Evolutionary conservation across 2,329 filamentous ascomycete species (phyloP).

Genomic region (Ustilaginoidea virens): DNA sequence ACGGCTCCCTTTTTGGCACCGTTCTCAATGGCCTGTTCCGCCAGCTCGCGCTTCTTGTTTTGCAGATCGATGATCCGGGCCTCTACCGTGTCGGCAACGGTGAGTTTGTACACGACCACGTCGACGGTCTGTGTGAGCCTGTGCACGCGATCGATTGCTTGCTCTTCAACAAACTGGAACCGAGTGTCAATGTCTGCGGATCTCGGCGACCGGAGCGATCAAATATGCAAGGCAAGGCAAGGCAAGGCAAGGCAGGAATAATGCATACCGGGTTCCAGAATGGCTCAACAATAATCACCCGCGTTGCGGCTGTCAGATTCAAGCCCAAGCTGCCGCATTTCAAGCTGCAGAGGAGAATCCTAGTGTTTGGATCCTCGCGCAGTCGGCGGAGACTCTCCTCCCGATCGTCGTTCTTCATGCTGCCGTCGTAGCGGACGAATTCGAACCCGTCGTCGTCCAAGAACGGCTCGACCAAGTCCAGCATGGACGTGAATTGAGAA

Average conservation of each 20-base stretch:
- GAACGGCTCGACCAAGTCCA: slow-evolving; percentile 90
- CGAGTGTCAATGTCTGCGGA: too few species aligned
- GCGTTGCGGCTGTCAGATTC: slow-evolving; percentile 83
- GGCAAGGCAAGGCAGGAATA: background rate
- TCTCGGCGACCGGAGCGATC: too few species aligned
- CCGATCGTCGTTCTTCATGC: slow-evolving; percentile 84
- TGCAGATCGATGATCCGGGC: slow-evolving; percentile 90
- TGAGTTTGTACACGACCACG: slow-evolving; percentile 90
- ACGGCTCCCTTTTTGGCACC: slow-evolving; percentile 55
- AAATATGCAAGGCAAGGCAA: too few species aligned
- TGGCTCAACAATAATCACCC: slow-evolving; percentile 89
- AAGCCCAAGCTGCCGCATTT: slow-evolving; percentile 88
- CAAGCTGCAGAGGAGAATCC: slow-evolving; percentile 81
- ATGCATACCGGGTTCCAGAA: slow-evolving; percentile 85
- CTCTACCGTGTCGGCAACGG: slow-evolving; percentile 74
- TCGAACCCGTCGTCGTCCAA: slow-evolving; percentile 57
- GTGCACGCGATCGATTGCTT: slow-evolving; percentile 96
- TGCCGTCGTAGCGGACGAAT: slow-evolving; percentile 84
- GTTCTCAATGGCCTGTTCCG: slow-evolving; percentile 81
- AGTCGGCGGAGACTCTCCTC: slow-evolving; percentile 72
- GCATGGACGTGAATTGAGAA: slow-evolving; percentile 96
- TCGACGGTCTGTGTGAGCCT: slow-evolving; percentile 94
- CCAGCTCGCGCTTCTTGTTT: slow-evolving; percentile 81
- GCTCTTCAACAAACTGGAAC: slow-evolving; percentile 83
- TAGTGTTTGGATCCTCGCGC: slow-evolving; percentile 56